Conservation (phyloP, 148 eudicot species). For the Polygonum aviculare region DNA sequence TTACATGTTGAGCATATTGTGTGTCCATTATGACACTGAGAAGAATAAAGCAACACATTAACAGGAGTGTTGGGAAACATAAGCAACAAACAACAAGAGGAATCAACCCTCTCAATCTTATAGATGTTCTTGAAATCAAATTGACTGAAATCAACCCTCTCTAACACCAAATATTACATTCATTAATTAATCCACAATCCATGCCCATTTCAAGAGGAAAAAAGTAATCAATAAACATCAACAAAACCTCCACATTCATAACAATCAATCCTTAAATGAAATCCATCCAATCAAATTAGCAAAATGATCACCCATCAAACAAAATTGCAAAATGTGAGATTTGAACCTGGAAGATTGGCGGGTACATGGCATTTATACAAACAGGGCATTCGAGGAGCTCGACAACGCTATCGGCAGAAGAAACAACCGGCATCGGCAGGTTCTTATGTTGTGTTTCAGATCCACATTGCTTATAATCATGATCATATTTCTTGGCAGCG, state of each 20-base stretch:
- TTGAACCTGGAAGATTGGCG: slow-evolving; percentile 24
- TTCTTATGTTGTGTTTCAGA: neutral
- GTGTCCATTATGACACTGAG: slow-evolving; percentile 56
- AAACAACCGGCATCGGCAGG: slow-evolving; percentile 6
- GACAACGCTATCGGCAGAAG: slow-evolving; percentile 22
- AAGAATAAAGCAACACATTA: neutral
- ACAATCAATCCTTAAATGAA: neutral
- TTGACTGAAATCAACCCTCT: neutral
- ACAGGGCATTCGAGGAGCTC: slow-evolving; percentile 48
- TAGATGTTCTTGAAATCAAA: neutral
- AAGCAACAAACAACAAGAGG: neutral
- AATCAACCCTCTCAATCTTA: too few relatives aligned
- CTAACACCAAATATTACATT: neutral
- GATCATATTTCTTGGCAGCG: neutral
- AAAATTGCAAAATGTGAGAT: neutral
- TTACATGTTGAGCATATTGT: slow-evolving; percentile 48
- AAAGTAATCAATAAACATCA: neutral
- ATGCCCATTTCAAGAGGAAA: neutral
- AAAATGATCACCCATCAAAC: neutral
- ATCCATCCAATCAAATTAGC: neutral
- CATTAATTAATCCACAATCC: neutral
- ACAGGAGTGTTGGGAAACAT: neutral
- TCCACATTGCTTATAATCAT: neutral
- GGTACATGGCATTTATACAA: slow-evolving; percentile 41
- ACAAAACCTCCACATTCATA: neutral